A percentile compares a stretch with the other conserved stretches of the same genome.
Conservation (phyloP, 208 protist species). For the Acanthamoeba healyi region DNA sequence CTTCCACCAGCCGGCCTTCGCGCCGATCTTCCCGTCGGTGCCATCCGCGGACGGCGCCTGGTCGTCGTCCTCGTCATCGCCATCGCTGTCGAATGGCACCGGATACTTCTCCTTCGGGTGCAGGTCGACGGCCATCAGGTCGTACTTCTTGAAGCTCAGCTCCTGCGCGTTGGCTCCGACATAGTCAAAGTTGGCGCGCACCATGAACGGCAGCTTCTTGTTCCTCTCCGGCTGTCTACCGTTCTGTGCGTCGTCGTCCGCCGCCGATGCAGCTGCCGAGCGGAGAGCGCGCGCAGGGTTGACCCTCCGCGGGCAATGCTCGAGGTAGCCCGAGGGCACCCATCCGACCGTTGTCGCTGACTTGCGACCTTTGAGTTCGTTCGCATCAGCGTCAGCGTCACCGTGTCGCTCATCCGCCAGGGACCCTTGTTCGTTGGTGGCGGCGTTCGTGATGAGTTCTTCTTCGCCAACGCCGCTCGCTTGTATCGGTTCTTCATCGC, state of each 20-base stretch:
- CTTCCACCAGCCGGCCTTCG: neutral
- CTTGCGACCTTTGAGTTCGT: neutral
- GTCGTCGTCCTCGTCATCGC: neutral
- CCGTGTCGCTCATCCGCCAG: neutral
- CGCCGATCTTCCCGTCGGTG: neutral
- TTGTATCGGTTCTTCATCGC: neutral
- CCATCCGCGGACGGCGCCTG: neutral
- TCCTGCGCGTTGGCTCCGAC: conserved; percentile 40
- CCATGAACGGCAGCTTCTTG: conserved; percentile 39
- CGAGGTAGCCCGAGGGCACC: conserved; percentile 60
- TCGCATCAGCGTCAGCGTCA: neutral
- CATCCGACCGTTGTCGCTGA: neutral
- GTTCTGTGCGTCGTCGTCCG: neutral
- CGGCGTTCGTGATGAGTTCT: too few relatives aligned
- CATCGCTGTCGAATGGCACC: neutral
- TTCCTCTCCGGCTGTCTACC: neutral
- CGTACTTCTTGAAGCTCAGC: conserved; percentile 74
- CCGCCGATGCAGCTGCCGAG: neutral
- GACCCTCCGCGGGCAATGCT: neutral
- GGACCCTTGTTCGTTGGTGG: too few relatives aligned
- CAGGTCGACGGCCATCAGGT: conserved; percentile 54
- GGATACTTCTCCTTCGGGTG: neutral
- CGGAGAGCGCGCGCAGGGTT: neutral
- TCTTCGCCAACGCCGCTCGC: neutral
- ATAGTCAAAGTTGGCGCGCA: conserved; percentile 61